Evolutionary conservation across 805 yeast species (phyloP).

Genomic region (Scheffersomyces coipomensis): DNA sequence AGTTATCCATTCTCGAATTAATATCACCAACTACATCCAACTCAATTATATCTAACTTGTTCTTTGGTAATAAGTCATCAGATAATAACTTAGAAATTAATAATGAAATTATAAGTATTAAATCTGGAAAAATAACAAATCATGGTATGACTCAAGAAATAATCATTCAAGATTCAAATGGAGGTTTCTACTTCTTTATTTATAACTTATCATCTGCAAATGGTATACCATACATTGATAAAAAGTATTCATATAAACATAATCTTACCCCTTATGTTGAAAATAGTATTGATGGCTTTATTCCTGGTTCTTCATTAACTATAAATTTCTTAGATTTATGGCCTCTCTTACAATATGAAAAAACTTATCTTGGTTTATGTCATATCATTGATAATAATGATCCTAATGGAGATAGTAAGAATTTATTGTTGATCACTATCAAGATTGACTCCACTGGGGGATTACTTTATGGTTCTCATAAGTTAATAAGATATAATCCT

Average conservation of each 20-base stretch:
- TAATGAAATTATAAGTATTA: slow-evolving; percentile 58
- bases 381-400: slow-evolving; percentile 13
- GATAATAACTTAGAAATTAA: slow-evolving; percentile 12
- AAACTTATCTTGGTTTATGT: slow-evolving; percentile 43
- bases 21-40: slow-evolving; percentile 13
- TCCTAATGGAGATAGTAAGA: slow-evolving; percentile 13
- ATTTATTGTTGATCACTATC: slow-evolving; percentile 53
- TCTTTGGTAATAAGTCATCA: slow-evolving; percentile 3
- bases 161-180: slow-evolving; percentile 45
- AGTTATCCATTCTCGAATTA: slow-evolving; percentile 34
- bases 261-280: slow-evolving; percentile 26
- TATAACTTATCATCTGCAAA: slow-evolving; percentile 27
- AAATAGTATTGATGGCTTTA: slow-evolving; percentile 38
- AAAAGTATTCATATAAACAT: slow-evolving; percentile 27
- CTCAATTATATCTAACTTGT: slow-evolving; percentile 6
- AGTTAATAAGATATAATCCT: slow-evolving; percentile 46
- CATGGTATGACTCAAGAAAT: slow-evolving; percentile 47
- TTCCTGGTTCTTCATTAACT: slow-evolving; percentile 46
- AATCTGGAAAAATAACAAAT: slow-evolving; percentile 50
- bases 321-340: slow-evolving; percentile 63
- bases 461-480: slow-evolving; percentile 61
- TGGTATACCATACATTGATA: slow-evolving; percentile 26
- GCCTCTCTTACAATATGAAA: slow-evolving; percentile 32
- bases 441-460: slow-evolving; percentile 51
- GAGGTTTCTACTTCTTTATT: slow-evolving; percentile 31